A percentile compares a stretch with the other conserved stretches of the same genome.
These are phyloP conservation scores for Taphrina communis DNA, from an alignment of 1,139 yeast species.

Conservation along the genomic window DNA sequence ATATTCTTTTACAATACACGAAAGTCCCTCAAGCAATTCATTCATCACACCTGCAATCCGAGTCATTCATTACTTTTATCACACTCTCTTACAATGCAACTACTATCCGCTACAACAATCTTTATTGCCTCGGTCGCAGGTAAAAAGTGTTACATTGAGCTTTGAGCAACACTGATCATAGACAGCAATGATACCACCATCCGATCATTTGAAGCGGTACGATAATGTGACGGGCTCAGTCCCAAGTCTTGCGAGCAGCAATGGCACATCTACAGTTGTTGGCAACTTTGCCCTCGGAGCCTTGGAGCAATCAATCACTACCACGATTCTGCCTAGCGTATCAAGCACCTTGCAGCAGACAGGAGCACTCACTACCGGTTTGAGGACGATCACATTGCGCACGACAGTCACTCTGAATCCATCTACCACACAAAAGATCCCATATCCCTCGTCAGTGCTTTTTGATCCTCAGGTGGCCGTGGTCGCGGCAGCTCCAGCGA, in stretches of 20 bases:
- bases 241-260: not conserved
- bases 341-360: not conserved
- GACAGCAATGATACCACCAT: not conserved
- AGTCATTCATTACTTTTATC: not conserved
- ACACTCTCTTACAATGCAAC: not conserved
- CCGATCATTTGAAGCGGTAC: constrained; percentile 1
- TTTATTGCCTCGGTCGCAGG: not conserved
- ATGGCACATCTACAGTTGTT: not conserved
- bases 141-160: not conserved
- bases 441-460: constrained; percentile 20
- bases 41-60: not conserved
- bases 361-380: not conserved
- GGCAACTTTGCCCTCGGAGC: constrained; percentile 2
- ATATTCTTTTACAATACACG: not conserved
- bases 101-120: not conserved
- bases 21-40: not conserved
- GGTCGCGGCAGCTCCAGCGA: constrained; percentile 13
- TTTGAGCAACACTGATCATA: not conserved
- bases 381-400: constrained; percentile 12
- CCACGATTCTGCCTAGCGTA: not conserved
- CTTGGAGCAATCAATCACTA: not conserved
- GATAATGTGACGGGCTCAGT: not conserved
- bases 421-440: not conserved
- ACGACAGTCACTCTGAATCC: constrained; percentile 15
- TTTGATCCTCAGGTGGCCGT: constrained; percentile 14